Evolutionary conservation across 768 basidiomycete genomes (phyloP).

Genomic region (Phanerodontia chrysosporium): DNA sequence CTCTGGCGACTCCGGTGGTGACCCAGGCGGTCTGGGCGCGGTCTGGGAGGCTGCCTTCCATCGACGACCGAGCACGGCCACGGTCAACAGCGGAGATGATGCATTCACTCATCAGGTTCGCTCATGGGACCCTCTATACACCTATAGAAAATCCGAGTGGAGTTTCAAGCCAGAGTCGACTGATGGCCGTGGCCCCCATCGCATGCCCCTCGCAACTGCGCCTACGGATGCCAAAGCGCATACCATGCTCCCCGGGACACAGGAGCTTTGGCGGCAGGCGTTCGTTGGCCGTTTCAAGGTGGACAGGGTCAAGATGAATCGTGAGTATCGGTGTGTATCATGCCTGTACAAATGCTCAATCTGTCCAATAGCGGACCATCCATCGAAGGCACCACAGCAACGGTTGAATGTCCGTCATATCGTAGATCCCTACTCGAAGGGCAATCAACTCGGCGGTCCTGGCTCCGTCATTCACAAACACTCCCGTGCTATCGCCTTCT

Average conservation of each 20-base stretch:
- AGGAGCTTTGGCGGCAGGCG: conserved; percentile 67
- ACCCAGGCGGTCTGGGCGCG: conserved; percentile 1
- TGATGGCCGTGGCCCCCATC: conserved; percentile 26
- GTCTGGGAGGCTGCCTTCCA: conserved; percentile 8
- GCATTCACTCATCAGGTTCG: conserved; percentile 34
- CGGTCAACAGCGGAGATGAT: conserved; percentile 34
- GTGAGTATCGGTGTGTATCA: conserved; percentile 15
- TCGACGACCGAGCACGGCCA: conserved; percentile 31
- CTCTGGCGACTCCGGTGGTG: background rate
- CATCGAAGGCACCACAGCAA: conserved; percentile 60
- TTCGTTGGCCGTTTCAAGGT: conserved; percentile 64
- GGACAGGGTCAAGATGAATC: conserved; percentile 33
- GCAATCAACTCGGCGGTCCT: conserved; percentile 48
- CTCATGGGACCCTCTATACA: conserved; percentile 39
- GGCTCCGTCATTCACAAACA: conserved; percentile 75
- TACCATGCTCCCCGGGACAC: conserved; percentile 43
- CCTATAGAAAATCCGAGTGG: conserved; percentile 45
- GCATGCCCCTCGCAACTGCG: conserved; percentile 14
- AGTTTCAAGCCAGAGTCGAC: conserved; percentile 52
- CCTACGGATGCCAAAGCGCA: conserved; percentile 11
- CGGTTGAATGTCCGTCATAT: conserved; percentile 60
- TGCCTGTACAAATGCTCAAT: conserved; percentile 1
- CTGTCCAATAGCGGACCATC: conserved; percentile 33
- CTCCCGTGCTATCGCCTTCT: conserved; percentile 74
- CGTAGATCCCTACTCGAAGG: conserved; percentile 42